Evolutionary conservation across 164 flowering plant species (phyloP).

Genomic region (Piper longum): DNA sequence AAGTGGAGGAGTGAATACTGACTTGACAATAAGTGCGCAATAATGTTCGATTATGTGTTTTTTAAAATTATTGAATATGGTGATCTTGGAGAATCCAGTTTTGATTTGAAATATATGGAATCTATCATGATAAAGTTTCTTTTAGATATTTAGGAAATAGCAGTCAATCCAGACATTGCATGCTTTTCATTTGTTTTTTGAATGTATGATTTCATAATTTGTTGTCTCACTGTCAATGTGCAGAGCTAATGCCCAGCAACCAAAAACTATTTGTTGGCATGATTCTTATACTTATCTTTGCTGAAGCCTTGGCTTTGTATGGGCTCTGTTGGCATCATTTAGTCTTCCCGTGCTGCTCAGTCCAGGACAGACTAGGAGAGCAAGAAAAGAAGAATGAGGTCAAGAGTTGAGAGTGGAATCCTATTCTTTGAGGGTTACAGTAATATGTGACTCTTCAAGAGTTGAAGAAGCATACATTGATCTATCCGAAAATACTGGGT

Average conservation of each 20-base stretch:
- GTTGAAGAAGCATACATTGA: background rate
- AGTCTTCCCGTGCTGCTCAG: conserved; percentile 79
- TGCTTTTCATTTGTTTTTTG: too few relatives aligned
- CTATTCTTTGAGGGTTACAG: background rate
- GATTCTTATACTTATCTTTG: conserved; percentile 84
- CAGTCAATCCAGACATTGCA: too few relatives aligned
- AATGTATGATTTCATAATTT: background rate
- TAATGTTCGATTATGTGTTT: too few relatives aligned
- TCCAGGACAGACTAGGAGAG: conserved; percentile 56
- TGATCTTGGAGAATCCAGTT: too few relatives aligned
- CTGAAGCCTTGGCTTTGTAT: conserved; percentile 73
- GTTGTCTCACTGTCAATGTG: conserved; percentile 2
- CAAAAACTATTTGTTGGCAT: conserved; percentile 79
- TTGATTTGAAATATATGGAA: too few relatives aligned
- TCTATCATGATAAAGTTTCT: too few relatives aligned
- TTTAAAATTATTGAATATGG: too few relatives aligned
- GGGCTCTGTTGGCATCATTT: conserved; percentile 82
- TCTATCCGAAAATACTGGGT: too few relatives aligned
- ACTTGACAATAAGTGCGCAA: too few relatives aligned
- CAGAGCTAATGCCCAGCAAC: conserved; percentile 89
- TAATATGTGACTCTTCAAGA: background rate
- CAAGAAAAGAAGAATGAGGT: background rate
- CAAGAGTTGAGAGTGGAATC: background rate
- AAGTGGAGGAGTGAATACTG: too few relatives aligned
- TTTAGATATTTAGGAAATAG: too few relatives aligned